Base-by-base conservation (phyloP, 805 yeast genomes). In the Candida corydali region DNA sequence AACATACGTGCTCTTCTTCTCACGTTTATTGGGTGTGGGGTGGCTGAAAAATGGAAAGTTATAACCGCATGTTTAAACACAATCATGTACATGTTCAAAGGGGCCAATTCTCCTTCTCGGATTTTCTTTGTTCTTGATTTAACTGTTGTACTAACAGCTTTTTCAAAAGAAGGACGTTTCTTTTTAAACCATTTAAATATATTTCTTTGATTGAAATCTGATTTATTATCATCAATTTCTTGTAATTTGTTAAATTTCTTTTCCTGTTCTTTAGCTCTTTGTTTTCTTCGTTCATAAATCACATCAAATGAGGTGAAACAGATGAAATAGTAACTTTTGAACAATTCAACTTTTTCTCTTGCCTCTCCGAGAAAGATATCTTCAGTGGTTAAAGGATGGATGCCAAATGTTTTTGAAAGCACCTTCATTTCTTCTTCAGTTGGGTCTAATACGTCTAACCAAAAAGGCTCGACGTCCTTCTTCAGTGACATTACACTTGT, bases 361-460 rank as follows among this genome's bases (percentile, higher is more conserved):
- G 95, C 84, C 55, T 91, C 98, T 2, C 96, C 96, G 20, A 89
- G 62, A 42, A 85, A 83, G 32, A 91, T 89, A 62, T 91, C 98
- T 55, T 91, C 98, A 0, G 97, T 86, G 0, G 98, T 91, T 49
- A 91, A 73, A 0, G 98, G 98, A 59, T 91, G 98, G 39, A 91
- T 86, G 1, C 95, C 95, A 63, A 91, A 91, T 0, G 97, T 80
- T 51, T 87, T 87, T 18, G 94, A 78, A 10, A 91, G 50, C 0
- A 83, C 93, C 51, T 91, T 88, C 95, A 93, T 86, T 58, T 91
- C 98, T 47, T 88, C 97, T 52, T 93, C 98, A 0, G 95, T 85
- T 8, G 98, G 98, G 51, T 86, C 83, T 39, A 86, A 64, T 9
- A 91, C 84, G 58, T 91, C 98, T 8, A 91, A 69, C 98, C 98